phyloP scores from a whole-genome alignment of 2,329 filamentous ascomycete species.

The Penicillium sp. region DNA sequence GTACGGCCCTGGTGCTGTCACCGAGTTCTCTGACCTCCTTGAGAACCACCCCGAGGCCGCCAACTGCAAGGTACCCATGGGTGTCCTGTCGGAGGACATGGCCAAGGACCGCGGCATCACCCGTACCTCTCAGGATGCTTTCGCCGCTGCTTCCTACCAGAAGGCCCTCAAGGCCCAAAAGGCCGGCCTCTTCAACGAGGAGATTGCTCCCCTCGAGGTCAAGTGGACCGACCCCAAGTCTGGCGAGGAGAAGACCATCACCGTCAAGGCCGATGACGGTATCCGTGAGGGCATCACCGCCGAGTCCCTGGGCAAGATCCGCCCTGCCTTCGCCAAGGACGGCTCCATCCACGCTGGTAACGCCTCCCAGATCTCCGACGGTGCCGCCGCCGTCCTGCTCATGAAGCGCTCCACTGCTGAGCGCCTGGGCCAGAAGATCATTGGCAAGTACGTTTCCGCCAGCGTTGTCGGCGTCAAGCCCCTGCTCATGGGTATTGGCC shows the following conservation, averaged over 20 bases:
- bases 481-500: slow-evolving; percentile 91
- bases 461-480: slow-evolving; percentile 85
- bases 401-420: slow-evolving; percentile 93
- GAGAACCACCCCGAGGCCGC: slow-evolving; percentile 74
- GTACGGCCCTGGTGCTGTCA: slow-evolving; percentile 81
- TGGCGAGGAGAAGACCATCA: slow-evolving; percentile 75
- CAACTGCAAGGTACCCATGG: slow-evolving; percentile 98
- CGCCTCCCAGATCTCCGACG: slow-evolving; percentile 91
- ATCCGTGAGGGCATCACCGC: slow-evolving; percentile 77
- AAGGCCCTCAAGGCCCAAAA: slow-evolving; percentile 83
- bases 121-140: slow-evolving; percentile 76
- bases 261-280: slow-evolving; percentile 80
- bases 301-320: slow-evolving; percentile 86
- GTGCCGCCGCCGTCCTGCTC: slow-evolving; percentile 86
- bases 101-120: slow-evolving; percentile 73
- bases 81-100: slow-evolving; percentile 88
- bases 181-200: slow-evolving; percentile 83
- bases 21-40: slow-evolving; percentile 86
- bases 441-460: slow-evolving; percentile 87
- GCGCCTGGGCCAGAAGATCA: slow-evolving; percentile 76
- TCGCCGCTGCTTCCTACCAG: slow-evolving; percentile 86
- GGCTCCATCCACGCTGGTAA: slow-evolving; percentile 95
- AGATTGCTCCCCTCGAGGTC: slow-evolving; percentile 81
- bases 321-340: slow-evolving; percentile 81
- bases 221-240: slow-evolving; percentile 88